Conservation (phyloP, 352 stramenopile species). For the Globisporangium cystogenes region DNA sequence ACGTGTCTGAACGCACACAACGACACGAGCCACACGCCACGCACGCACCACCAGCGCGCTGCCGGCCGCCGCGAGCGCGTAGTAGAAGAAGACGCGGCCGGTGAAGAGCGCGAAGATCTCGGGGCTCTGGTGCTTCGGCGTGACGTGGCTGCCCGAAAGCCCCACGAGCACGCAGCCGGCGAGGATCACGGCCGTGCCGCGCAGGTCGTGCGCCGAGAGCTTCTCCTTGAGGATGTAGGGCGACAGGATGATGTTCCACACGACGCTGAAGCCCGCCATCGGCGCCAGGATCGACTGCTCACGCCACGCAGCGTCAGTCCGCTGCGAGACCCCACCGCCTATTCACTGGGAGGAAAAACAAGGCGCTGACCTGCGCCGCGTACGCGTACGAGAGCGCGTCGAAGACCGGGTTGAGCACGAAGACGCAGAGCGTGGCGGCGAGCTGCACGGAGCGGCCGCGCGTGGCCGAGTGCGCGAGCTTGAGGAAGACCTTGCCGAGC, state of each 20-base stretch:
- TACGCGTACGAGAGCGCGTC: conserved; percentile 86
- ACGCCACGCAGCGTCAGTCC: background rate
- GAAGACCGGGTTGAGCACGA: conserved; percentile 82
- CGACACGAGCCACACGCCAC: background rate
- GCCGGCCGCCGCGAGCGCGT: conserved; percentile 38
- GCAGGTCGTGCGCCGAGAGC: conserved; percentile 65
- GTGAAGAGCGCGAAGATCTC: conserved; percentile 81
- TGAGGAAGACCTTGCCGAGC: conserved; percentile 84
- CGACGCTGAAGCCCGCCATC: conserved; percentile 84
- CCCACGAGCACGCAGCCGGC: conserved; percentile 70
- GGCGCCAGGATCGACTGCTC: conserved; percentile 76
- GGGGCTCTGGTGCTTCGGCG: conserved; percentile 61
- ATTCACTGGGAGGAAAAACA: too few species aligned
- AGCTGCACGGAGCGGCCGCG: conserved; percentile 51
- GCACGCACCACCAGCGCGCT: conserved; percentile 36
- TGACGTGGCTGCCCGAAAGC: conserved; percentile 76
- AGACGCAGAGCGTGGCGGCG: conserved; percentile 73
- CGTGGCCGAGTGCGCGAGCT: conserved; percentile 68
- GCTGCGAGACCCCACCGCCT: too few species aligned
- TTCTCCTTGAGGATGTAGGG: conserved; percentile 79
- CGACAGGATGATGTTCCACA: conserved; percentile 85
- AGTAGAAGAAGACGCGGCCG: conserved; percentile 67
- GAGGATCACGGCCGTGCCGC: conserved; percentile 71
- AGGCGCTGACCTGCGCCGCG: conserved; percentile 60
- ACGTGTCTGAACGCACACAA: background rate